These are phyloP conservation scores for Exophiala lecanii-corni DNA, from an alignment of 2,329 filamentous ascomycete species.

Conservation along the genomic window DNA sequence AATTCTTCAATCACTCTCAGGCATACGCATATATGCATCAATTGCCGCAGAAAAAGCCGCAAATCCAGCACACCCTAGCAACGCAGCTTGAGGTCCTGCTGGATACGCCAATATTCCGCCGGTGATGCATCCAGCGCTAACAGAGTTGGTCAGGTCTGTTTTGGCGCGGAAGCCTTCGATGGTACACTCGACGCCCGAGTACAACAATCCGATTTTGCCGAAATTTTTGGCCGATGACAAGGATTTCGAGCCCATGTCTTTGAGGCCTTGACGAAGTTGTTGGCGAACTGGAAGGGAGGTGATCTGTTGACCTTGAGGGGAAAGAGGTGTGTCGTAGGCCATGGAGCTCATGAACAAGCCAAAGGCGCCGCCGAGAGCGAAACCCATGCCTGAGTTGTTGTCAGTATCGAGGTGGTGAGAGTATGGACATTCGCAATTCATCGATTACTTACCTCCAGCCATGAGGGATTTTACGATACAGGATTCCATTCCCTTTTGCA, in stretches of 20 bases:
- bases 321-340: conserved; percentile 89
- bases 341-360: conserved; percentile 97
- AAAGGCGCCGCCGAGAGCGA: conserved; percentile 88
- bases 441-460: conserved; percentile 55
- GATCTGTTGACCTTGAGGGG: conserved; percentile 50
- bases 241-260: conserved; percentile 86
- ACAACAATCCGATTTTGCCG: conserved; percentile 85
- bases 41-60: conserved; percentile 90
- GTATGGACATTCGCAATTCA: no score
- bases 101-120: conserved; percentile 82
- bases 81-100: conserved; percentile 83
- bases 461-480: conserved; percentile 85
- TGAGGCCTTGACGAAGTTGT: conserved; percentile 80
- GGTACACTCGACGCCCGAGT: conserved; percentile 88
- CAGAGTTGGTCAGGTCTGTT: conserved; percentile 86
- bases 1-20: conserved; percentile 46
- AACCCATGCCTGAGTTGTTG: conserved; percentile 65
- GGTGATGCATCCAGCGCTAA: conserved; percentile 83
- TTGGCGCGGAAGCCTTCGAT: conserved; percentile 87
- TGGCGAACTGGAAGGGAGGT: conserved; percentile 70
- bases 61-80: conserved; percentile 85
- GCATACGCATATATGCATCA: conserved; percentile 83
- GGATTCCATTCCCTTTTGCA: conserved; percentile 83
- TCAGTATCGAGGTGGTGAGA: no score
- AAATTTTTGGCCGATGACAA: conserved; percentile 89